Conservation (phyloP, 371 early-diverging fungal genomes). For the Mucor ambiguus region DNA sequence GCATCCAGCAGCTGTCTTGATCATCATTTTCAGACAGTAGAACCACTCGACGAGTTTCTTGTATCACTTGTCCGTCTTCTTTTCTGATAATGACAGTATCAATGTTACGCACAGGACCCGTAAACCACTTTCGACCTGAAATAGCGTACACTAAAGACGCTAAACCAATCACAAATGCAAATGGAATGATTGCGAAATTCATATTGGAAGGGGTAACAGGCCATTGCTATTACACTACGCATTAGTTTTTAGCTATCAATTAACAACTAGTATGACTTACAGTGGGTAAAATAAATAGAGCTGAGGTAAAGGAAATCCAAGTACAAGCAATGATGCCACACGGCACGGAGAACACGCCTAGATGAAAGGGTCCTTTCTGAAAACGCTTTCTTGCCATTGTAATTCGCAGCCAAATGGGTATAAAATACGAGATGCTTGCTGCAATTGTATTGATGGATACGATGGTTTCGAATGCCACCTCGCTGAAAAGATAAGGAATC, state of each 20-base stretch:
- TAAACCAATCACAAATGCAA: conserved; percentile 41
- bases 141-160: conserved; percentile 51
- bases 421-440: conserved; percentile 68
- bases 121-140: conserved; percentile 63
- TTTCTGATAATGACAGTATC: conserved; percentile 9
- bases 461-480: conserved; percentile 63
- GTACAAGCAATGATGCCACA: conserved; percentile 40
- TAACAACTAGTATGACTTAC: not conserved
- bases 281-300: conserved; percentile 60
- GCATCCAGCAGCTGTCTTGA: not conserved
- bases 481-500: conserved; percentile 46
- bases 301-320: conserved; percentile 64
- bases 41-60: conserved; percentile 11
- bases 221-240: conserved; percentile 15
- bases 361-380: conserved; percentile 25
- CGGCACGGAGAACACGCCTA: conserved; percentile 22
- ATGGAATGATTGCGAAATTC: conserved; percentile 58
- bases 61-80: conserved; percentile 16
- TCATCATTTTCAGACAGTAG: conserved; percentile 7
- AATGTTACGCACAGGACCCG: conserved; percentile 48
- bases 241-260: not conserved
- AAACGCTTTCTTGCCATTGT: conserved; percentile 49
- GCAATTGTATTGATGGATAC: conserved; percentile 73
- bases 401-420: conserved; percentile 60
- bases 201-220: conserved; percentile 63